Percentiles rank a stretch among this genome's conserved stretches.
Evolutionary conservation across 768 basidiomycete species (phyloP).

Genomic region (Boletus reticuloceps): DNA sequence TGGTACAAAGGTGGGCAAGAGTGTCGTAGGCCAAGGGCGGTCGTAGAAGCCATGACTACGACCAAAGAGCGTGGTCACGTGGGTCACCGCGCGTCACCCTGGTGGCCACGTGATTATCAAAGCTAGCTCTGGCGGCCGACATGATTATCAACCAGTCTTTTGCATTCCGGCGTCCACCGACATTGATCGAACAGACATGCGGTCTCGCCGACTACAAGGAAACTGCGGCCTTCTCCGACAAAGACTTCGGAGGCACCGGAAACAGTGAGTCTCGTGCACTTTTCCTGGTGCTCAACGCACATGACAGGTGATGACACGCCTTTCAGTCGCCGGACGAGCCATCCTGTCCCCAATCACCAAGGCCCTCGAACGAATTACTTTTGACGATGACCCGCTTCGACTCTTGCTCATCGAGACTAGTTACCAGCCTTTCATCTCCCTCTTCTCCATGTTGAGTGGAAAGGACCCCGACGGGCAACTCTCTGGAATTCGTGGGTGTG

Average conservation of each 20-base stretch:
- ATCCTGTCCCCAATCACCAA: conserved; percentile 67
- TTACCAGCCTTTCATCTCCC: conserved; percentile 85
- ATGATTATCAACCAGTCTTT: conserved; percentile 83
- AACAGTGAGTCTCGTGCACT: conserved; percentile 53
- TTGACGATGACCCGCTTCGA: conserved; percentile 74
- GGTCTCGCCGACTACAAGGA: conserved; percentile 77
- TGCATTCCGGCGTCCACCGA: conserved; percentile 71
- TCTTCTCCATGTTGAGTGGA: conserved; percentile 74
- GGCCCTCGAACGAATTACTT: conserved; percentile 74
- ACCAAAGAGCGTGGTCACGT: too few relatives aligned
- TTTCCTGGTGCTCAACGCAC: background rate
- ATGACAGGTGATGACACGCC: too few relatives aligned
- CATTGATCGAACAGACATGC: conserved; percentile 68
- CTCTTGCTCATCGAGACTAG: conserved; percentile 74
- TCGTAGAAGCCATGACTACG: too few relatives aligned
- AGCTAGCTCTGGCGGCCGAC: too few relatives aligned
- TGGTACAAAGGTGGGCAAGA: too few relatives aligned
- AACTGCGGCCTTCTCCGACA: conserved; percentile 66
- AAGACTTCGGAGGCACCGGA: conserved; percentile 60
- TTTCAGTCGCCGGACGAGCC: conserved; percentile 75
- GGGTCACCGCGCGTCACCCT: too few relatives aligned
- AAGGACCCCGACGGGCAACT: conserved; percentile 50
- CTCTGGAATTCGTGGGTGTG: conserved; percentile 60
- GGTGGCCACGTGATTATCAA: too few relatives aligned
- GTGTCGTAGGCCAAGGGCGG: too few relatives aligned